Conservation (phyloP, 345 rosid genomes). For the Rhizophora mangle region DNA sequence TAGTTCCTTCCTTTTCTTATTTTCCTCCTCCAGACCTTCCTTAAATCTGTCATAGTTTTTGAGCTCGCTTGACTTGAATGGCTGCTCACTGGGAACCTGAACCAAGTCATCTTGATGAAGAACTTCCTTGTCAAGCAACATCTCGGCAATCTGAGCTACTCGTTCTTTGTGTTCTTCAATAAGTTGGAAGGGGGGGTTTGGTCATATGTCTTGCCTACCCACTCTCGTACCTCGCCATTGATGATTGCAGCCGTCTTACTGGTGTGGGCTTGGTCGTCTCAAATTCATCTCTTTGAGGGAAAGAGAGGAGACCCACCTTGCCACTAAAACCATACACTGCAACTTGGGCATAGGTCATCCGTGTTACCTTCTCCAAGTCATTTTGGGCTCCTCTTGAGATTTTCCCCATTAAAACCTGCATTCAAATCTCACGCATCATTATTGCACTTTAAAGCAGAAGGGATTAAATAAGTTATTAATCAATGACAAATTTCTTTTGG, state of each 20-base stretch:
- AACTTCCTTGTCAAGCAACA: constrained; percentile 78
- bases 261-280: constrained; percentile 92
- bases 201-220: constrained; percentile 74
- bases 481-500: not conserved
- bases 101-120: constrained; percentile 73
- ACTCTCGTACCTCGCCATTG: constrained; percentile 76
- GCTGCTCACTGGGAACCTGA: constrained; percentile 70
- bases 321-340: constrained; percentile 93
- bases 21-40: constrained; percentile 59
- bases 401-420: constrained; percentile 70
- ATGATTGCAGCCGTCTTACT: constrained; percentile 83
- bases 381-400: constrained; percentile 95
- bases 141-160: constrained; percentile 74
- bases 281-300: constrained; percentile 73
- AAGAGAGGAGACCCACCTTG: constrained; percentile 90
- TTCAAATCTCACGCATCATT: not conserved
- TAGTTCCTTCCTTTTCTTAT: constrained; percentile 8
- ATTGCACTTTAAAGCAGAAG: not conserved
- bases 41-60: constrained; percentile 75
- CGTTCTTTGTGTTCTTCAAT: constrained; percentile 68
- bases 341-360: constrained; percentile 93
- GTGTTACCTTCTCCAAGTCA: constrained; percentile 90
- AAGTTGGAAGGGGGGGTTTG: constrained; percentile 45
- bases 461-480: not conserved
- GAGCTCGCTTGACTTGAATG: constrained; percentile 56